These are phyloP conservation scores for Quercus phellos DNA, from an alignment of 331 rosid species.

Conservation along the genomic window DNA sequence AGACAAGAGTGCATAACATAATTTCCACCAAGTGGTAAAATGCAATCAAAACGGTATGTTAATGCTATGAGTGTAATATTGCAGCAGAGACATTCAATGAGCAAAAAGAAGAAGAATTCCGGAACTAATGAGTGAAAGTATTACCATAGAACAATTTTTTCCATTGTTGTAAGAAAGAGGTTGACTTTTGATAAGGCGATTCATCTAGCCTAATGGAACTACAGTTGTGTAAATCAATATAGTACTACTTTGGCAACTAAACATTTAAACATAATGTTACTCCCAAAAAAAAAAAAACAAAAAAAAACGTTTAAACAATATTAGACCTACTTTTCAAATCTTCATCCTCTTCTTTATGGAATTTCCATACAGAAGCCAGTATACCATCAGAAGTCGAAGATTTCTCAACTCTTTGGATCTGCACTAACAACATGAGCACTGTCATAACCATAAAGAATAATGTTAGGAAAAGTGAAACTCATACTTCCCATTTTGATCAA, in stretches of 20 bases:
- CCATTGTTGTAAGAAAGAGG: not conserved
- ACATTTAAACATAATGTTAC: not conserved
- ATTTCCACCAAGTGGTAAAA: no score
- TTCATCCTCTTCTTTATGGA: constrained; percentile 35
- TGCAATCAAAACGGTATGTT: no score
- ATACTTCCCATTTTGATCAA: not conserved
- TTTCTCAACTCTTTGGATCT: constrained; percentile 30
- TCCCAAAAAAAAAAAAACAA: no score
- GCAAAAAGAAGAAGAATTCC: not conserved
- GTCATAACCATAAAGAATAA: not conserved
- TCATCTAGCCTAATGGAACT: not conserved
- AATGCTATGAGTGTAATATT: not conserved
- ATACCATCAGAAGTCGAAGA: constrained; percentile 44
- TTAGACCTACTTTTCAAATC: not conserved
- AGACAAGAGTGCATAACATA: no score
- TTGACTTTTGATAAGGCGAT: not conserved
- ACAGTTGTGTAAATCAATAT: not conserved
- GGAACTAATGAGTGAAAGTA: not conserved
- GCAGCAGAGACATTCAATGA: not conserved
- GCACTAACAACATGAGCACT: not conserved
- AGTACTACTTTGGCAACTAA: not conserved
- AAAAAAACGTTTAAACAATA: not conserved
- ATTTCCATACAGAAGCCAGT: constrained; percentile 75
- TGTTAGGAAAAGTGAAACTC: no score
- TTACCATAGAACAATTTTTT: not conserved